phyloP scores from a whole-genome alignment of 257 asterid genomes.

The Solanum corneliomulleri region DNA sequence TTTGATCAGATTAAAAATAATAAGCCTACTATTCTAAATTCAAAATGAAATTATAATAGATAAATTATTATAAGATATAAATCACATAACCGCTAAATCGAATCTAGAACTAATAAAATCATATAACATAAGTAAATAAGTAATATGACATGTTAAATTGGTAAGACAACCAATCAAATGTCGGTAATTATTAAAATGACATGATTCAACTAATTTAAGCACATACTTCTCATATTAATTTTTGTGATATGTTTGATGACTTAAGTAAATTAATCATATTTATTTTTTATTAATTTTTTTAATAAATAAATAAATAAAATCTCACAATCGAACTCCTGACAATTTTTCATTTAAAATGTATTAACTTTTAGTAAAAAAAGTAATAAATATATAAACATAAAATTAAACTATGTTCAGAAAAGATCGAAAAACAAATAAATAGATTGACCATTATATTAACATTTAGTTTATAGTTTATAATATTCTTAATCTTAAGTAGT shows the following conservation, averaged over 20 bases:
- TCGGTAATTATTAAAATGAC: not conserved
- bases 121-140: not conserved
- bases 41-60: no score
- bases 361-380: not conserved
- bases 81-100: no score
- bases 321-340: not conserved
- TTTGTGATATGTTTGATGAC: no score
- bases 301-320: not conserved
- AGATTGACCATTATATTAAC: not conserved
- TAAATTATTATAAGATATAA: no score
- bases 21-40: not conserved
- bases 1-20: not conserved
- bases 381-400: no score
- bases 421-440: not conserved
- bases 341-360: accelerated
- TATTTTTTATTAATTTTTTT: no score
- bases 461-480: not conserved
- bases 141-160: not conserved
- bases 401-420: not conserved
- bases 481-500: not conserved
- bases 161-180: not conserved
- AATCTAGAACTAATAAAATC: not conserved
- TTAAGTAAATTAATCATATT: not conserved
- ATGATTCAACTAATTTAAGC: no score
- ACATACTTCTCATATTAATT: no score